Evolutionary conservation across 495 filamentous ascomycete genomes (phyloP).

Genomic region (Penicillium macrosclerotiorum): DNA sequence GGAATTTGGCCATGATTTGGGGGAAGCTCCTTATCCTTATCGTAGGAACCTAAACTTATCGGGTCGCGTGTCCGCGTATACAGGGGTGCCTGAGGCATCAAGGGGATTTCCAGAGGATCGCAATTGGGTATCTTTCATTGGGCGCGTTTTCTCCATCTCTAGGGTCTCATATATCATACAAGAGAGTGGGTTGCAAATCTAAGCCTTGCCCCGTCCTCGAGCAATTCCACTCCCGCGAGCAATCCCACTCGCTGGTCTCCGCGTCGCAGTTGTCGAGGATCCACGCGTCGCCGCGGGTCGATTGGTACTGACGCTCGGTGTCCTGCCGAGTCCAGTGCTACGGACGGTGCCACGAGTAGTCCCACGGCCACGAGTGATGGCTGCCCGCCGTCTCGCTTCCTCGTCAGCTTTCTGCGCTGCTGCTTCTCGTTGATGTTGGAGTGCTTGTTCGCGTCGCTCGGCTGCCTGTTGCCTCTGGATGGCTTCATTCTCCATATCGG

Average conservation of each 20-base stretch:
- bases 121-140: slow-evolving; percentile 27
- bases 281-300: slow-evolving; percentile 30
- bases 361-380: slow-evolving; percentile 48
- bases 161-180: slow-evolving; percentile 15
- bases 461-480: slow-evolving; percentile 66
- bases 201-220: slow-evolving; percentile 39
- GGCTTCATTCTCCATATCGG: slow-evolving; percentile 77
- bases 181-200: background rate
- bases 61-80: slow-evolving; percentile 14
- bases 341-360: slow-evolving; percentile 43
- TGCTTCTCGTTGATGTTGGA: slow-evolving; percentile 72
- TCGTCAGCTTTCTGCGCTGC: slow-evolving; percentile 68
- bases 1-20: background rate
- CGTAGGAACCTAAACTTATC: slow-evolving; percentile 3
- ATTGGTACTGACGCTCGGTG: slow-evolving; percentile 37
- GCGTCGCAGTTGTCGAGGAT: slow-evolving; percentile 37
- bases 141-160: slow-evolving; percentile 9
- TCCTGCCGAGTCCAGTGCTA: slow-evolving; percentile 46
- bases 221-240: slow-evolving; percentile 45
- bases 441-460: slow-evolving; percentile 69
- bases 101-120: background rate
- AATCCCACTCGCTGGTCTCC: slow-evolving; percentile 49
- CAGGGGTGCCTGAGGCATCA: slow-evolving; percentile 18
- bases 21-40: slow-evolving; percentile 19
- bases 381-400: slow-evolving; percentile 57